These are phyloP conservation scores for Trypanosoma scelopori DNA, from an alignment of 208 protist genomes.

Conservation along the genomic window DNA sequence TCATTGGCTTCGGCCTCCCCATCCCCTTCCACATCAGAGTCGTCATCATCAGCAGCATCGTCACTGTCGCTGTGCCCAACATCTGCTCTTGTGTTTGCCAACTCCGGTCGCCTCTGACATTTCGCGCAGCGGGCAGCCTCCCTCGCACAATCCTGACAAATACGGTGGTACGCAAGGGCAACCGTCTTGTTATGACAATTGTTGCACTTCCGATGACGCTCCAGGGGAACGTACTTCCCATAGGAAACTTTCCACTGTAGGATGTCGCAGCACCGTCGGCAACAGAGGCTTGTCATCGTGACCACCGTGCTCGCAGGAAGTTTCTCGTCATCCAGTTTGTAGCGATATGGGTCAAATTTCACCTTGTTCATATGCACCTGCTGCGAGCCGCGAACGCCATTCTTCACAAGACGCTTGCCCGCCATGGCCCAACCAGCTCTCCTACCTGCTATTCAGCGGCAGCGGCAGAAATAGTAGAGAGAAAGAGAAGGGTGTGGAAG, in stretches of 20 bases:
- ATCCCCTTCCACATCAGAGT: background rate
- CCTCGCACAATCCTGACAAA: conserved; percentile 74
- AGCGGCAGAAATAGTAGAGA: background rate
- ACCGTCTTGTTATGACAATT: conserved; percentile 61
- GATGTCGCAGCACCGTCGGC: conserved; percentile 80
- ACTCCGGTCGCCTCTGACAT: conserved; percentile 65
- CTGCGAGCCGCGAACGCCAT: conserved; percentile 37
- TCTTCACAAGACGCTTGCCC: conserved; percentile 49
- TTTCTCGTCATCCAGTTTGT: conserved; percentile 75
- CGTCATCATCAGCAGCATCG: background rate
- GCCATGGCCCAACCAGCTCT: conserved; percentile 7
- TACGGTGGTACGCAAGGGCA: conserved; percentile 68
- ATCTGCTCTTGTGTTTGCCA: background rate
- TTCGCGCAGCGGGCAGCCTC: conserved; percentile 63
- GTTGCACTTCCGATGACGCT: conserved; percentile 69
- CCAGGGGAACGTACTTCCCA: conserved; percentile 74
- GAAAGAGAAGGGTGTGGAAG: background rate
- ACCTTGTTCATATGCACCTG: conserved; percentile 70
- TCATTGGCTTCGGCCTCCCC: background rate
- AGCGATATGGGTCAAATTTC: conserved; percentile 81
- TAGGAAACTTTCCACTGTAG: conserved; percentile 90
- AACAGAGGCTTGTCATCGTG: conserved; percentile 78
- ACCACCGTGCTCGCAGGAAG: conserved; percentile 34
- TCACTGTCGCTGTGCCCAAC: background rate
- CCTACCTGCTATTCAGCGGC: too few relatives aligned